Base-by-base conservation (phyloP, 225 moss, liverwort and hornwort species). In the Anthoceros angustus region DNA sequence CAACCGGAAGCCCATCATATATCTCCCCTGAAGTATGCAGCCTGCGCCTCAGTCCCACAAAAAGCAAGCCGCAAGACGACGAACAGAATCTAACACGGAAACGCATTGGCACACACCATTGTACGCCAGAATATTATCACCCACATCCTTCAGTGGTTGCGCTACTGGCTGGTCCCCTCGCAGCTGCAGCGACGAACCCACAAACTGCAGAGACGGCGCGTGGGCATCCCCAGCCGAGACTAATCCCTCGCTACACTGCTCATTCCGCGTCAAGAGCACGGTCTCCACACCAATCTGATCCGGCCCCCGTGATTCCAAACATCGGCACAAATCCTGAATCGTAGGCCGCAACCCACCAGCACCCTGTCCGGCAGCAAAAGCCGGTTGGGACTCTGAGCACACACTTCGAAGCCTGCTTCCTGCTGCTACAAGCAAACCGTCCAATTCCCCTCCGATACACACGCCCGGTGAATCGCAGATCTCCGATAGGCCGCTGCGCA, bases 121-220 rank as follows among this genome's bases (percentile, higher is more conserved):
- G 73, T 76, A 98, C 62, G 89, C 70, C 18, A 98, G 92, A 62
- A 92, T 38, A 68, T 92, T 98, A 64, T 82, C 91, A 20, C 42
- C 61, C 38, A 69, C 63, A 71, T 98, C 95, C 69, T 73, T 70
- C 11, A 92, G 71, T 63, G 95, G 95, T 70, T 98, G 95, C 42
- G 70, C 67, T 23, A 89, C 80, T 16, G 86, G 76, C 70, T 65
- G 68, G 50, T 82, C 78, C 55, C 95, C 95, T 63, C 95, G 85
- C 61, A 98, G 67, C 67, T 91, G 92, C 70, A 98, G 66, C 16
- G 84, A 84, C 39, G 95, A 80, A 72, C 91, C 92, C 43, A 84
- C 71, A 74, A 98, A 82, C 23, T 86, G 78, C 61, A 98, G 76
- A 42, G 63, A 74, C 39, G 80, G 72, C 63, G 62, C 45, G 12